Conservation (phyloP, 1,284 basidiomycete species). For the Hypsizygus ulmarius region DNA sequence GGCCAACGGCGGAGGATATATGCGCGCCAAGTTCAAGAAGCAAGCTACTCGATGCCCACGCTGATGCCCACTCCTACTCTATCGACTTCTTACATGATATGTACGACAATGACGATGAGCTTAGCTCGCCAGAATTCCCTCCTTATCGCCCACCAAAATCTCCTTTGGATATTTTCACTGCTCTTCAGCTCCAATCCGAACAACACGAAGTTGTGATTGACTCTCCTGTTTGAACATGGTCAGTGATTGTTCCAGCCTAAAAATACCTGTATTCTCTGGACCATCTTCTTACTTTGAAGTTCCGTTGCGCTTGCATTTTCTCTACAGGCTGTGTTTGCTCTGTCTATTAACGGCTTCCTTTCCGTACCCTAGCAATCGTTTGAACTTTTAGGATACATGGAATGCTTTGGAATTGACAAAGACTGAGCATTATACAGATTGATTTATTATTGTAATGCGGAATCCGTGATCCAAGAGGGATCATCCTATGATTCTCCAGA, state of each 20-base stretch:
- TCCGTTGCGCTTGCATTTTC: too few relatives aligned
- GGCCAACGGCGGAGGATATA: too few relatives aligned
- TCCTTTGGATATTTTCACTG: constrained; percentile 18
- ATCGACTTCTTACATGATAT: background rate
- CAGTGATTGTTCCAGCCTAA: background rate
- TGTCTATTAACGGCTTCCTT: too few relatives aligned
- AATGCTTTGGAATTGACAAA: background rate
- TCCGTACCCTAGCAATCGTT: too few relatives aligned
- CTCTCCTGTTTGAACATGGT: background rate
- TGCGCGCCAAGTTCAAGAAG: too few relatives aligned
- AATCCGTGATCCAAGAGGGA: constrained; percentile 7
- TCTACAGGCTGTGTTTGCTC: too few relatives aligned
- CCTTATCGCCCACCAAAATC: constrained; percentile 4
- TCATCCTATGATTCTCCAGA: constrained; percentile 15
- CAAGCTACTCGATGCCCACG: background rate
- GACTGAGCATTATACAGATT: background rate
- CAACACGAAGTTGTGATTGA: constrained; percentile 13
- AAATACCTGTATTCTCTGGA: too few relatives aligned
- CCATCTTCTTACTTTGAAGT: too few relatives aligned
- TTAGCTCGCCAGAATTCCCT: constrained; percentile 3
- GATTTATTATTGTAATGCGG: background rate
- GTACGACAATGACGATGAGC: background rate
- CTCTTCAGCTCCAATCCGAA: constrained; percentile 11
- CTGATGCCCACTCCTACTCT: background rate
- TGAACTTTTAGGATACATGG: too few relatives aligned